Conservation (phyloP, 257 asterid genomes). For the Przewalskia tangutica region DNA sequence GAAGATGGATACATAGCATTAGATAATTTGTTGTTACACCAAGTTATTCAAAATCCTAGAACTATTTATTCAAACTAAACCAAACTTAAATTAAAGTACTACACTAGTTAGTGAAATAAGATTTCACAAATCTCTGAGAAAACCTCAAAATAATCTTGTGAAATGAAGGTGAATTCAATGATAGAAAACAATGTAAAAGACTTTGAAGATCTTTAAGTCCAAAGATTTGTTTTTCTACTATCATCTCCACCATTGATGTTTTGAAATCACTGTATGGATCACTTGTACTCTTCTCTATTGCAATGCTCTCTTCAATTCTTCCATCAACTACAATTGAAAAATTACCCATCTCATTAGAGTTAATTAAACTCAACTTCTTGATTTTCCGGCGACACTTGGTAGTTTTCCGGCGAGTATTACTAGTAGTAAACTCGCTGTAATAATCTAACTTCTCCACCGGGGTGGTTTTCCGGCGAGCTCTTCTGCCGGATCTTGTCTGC, state of each 20-base stretch:
- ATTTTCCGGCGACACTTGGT: constrained; percentile 4
- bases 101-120: constrained; percentile 27
- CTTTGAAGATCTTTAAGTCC: constrained; percentile 46
- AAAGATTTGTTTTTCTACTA: constrained; percentile 51
- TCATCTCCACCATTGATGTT: constrained; percentile 83
- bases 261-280: constrained; percentile 65
- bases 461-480: neutral
- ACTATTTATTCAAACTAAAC: neutral
- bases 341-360: neutral
- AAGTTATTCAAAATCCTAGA: neutral
- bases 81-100: neutral
- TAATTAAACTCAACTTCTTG: neutral
- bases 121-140: constrained; percentile 59
- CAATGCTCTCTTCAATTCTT: constrained; percentile 31
- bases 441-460: constrained; percentile 6
- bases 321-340: neutral
- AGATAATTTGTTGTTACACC: neutral
- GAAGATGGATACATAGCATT: neutral
- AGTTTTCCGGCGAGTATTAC: neutral
- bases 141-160: constrained; percentile 50
- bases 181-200: constrained; percentile 44
- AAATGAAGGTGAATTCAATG: constrained; percentile 38
- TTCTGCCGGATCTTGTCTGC: neutral
- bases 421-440: neutral
- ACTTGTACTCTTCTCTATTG: constrained; percentile 54